Conservation (phyloP, 2,329 filamentous ascomycete species). For the Curvularia verruculosa region DNA sequence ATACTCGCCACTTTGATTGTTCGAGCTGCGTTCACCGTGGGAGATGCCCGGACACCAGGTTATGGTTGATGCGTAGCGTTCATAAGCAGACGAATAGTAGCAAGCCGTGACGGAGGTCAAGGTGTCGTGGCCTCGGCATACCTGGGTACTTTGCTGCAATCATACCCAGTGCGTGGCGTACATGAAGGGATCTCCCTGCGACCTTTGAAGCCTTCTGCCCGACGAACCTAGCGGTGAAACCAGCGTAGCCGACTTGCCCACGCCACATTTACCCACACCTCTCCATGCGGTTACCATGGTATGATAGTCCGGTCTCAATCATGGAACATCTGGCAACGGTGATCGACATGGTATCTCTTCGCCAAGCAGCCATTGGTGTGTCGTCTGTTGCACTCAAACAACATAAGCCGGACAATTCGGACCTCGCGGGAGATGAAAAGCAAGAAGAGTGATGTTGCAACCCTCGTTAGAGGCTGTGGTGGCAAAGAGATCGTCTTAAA, state of each 20-base stretch:
- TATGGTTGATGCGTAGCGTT: constrained; percentile 8
- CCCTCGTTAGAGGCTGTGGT: constrained; percentile 15
- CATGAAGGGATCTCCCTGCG: constrained; percentile 27
- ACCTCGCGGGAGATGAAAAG: constrained; percentile 5
- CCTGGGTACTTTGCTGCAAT: constrained; percentile 18
- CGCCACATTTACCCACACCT: constrained; percentile 12
- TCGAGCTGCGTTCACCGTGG: constrained; percentile 4
- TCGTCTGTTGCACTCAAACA: constrained; percentile 8
- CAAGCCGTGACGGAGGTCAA: not conserved
- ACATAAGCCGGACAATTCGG: constrained; percentile 3
- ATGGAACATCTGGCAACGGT: constrained; percentile 16
- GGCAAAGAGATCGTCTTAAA: constrained; percentile 39
- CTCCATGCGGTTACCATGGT: constrained; percentile 11
- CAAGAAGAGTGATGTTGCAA: constrained; percentile 10
- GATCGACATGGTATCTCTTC: constrained; percentile 22
- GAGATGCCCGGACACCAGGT: constrained; percentile 4
- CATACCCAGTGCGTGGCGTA: constrained; percentile 21
- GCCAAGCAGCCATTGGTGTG: constrained; percentile 18
- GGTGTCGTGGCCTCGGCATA: constrained; percentile 7
- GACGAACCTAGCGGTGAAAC: constrained; percentile 22
- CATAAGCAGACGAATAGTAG: not conserved
- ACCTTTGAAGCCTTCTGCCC: constrained; percentile 18
- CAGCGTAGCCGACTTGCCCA: constrained; percentile 7
- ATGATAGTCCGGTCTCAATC: constrained; percentile 8
- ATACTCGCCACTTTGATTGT: constrained; percentile 9